These are phyloP conservation scores for Hansenula sp. DNA, from an alignment of 1,139 yeast species.

Conservation along the genomic window DNA sequence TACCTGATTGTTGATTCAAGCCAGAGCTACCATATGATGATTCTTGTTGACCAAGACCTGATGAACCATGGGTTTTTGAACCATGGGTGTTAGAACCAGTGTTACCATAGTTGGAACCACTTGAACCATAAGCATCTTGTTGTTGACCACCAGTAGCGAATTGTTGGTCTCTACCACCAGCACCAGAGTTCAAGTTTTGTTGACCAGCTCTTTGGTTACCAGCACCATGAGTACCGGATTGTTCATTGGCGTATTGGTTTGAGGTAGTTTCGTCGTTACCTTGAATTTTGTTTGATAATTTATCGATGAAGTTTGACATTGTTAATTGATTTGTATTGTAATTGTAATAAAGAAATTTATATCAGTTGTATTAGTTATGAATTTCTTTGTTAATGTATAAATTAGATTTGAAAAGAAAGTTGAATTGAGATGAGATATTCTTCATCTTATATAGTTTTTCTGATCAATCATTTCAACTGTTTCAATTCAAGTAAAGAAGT, in stretches of 20 bases:
- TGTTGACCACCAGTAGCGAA: constrained; percentile 11
- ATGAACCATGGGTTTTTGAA: background rate
- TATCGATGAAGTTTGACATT: constrained; percentile 24
- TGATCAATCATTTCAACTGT: too few relatives aligned
- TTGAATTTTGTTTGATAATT: constrained; percentile 19
- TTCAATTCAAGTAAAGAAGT: background rate
- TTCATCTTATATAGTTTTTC: background rate
- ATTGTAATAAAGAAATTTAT: background rate
- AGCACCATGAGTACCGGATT: constrained; percentile 3
- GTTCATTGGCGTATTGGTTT: constrained; percentile 3
- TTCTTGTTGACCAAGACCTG: background rate
- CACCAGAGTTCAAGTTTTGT: constrained; percentile 11
- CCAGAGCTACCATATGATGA: background rate
- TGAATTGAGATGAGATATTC: background rate
- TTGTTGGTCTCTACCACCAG: constrained; percentile 4
- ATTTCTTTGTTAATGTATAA: background rate
- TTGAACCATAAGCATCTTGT: constrained; percentile 9
- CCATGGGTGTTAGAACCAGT: background rate
- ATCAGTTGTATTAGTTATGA: background rate
- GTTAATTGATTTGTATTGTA: constrained; percentile 2
- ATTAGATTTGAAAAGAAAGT: background rate
- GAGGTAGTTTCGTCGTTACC: constrained; percentile 8
- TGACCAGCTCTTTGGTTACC: constrained; percentile 15
- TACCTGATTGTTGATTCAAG: background rate
- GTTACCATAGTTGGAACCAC: background rate